Evolutionary conservation across 1,284 basidiomycete species (phyloP), one percentile per base, ranked within the genome.

Genomic region (Wolfiporia cocos): DNA sequence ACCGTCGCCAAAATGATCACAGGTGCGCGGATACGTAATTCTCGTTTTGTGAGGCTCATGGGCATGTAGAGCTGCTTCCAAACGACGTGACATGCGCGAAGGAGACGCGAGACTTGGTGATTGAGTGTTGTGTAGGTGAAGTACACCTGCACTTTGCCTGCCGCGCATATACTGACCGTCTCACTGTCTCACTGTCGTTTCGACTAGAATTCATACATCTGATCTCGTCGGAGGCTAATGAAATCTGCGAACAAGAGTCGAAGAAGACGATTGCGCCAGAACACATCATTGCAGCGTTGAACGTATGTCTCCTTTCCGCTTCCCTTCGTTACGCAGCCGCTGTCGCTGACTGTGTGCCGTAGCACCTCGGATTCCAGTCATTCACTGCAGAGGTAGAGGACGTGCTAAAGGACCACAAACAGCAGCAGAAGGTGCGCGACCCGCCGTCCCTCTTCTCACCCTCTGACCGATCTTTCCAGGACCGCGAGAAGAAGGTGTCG

Each of bases 201-300:
- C 20, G 20, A 14, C 5, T 57, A 97, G 95, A 99, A 73, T 99
- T 98, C 67, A 95, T 99, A 54, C 92, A 97, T 61, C 70, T 99
- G 60, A 87, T 99, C 59, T 96, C 96, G 12, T 94, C 94, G 5
- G 93, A 98, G 65, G 89, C 94, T 40, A 99, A 99, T 66, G 92
- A 97, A 53, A 92, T 97, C 46, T 99, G 96, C 64, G 96, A 99
- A 59, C 86, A 91, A 62, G 92, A 94, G 57, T 87, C 89, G n/a
- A 98, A 98, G 71, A 99, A 99, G 73, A 99, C 95, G 0, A 99
- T 99, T 54, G 91, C 93, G 3, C 95, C 96, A 2, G 95, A 99
- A 58, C 95, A 99, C 60, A 94, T 99, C 36, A 86, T 97, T 33
- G 73, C 79, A 28, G 96, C 95, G 4, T 70, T 99, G 39, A 91